phyloP scores from a whole-genome alignment of 192 early-diverging fungal genomes.

The Backusella westeae region DNA sequence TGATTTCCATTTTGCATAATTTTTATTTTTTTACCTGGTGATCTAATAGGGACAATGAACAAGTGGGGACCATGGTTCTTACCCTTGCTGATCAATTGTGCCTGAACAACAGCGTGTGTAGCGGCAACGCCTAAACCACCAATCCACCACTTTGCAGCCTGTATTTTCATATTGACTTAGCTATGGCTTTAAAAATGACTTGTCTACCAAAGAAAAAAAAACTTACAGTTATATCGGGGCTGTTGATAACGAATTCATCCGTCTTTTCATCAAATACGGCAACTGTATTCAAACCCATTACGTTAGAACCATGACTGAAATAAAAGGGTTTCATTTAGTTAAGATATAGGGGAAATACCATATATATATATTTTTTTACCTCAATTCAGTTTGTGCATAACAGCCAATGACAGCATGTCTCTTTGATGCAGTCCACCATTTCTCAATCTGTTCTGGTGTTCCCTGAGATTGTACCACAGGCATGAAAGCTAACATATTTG shows the following conservation, averaged over 20 bases:
- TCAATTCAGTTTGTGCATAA: conserved; percentile 86
- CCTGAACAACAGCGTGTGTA: conserved; percentile 80
- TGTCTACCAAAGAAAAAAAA: neutral
- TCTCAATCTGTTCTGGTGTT: conserved; percentile 65
- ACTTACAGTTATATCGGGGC: conserved; percentile 45
- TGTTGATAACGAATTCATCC: conserved; percentile 80
- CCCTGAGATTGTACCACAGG: conserved; percentile 72
- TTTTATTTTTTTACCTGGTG: conserved; percentile 30
- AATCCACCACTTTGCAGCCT: conserved; percentile 76
- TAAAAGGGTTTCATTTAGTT: neutral
- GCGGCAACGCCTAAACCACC: conserved; percentile 69
- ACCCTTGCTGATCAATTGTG: conserved; percentile 66
- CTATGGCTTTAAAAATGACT: no score
- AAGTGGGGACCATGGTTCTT: conserved; percentile 71
- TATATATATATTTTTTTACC: conserved; percentile 23
- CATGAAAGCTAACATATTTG: conserved; percentile 60
- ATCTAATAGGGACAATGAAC: conserved; percentile 79
- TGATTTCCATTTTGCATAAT: neutral
- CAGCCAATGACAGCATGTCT: conserved; percentile 77
- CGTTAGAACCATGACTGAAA: conserved; percentile 61
- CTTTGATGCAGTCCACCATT: conserved; percentile 66
- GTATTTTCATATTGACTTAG: neutral
- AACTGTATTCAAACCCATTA: conserved; percentile 76
- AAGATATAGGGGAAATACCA: conserved; percentile 42
- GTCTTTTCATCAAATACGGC: conserved; percentile 70